Base-by-base conservation (phyloP, 2,329 filamentous ascomycete species). In the Colletotrichum noveboracense region DNA sequence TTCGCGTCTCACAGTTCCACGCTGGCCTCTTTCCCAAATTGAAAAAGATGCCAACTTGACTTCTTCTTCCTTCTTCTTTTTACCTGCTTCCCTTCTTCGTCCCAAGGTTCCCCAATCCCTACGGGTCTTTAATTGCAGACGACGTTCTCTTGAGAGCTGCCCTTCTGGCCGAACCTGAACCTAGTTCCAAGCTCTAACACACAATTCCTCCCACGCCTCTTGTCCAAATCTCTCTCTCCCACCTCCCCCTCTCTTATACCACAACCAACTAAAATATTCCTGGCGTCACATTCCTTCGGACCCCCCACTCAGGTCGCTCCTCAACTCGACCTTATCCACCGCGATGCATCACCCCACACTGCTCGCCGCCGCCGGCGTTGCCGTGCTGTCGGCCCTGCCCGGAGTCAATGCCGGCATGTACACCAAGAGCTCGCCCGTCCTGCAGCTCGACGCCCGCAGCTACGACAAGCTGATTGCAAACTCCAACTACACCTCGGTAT, bases 401-500 rank as follows among this genome's bases (percentile, higher is more conserved):
- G 89, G 89, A 66, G 90, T 90, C 72, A 92, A 93, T 70, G 93
- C 94, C 78, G 92, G 91, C 79, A 85, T 99, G 76, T 99, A 99
- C 87, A 87, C 92, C 76, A 97, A 96, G 87, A 94, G 90, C 83
- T 98, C 96, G 3, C 93, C 95, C 14, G 97, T 99, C 58, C 84
- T 98, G 58, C 95, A 97, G 84, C 87, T 98, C 78, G 93, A 94
- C 80, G 90, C 89, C 73, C 94, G 94, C 85, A 94, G 90, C 81
- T 98, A 97, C 85, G 93, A 96, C 82, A 91, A 90, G 77, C 87
- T 98, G 78, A 96, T 99, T 84, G 92, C 94, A 62, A 93, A 95
- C 82, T 98, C 96, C 32, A 98, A 98, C 83, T 90, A 98, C 85
- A 97, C 96, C 56, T 96, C 96, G 68, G 96, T 98, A 91, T 10